phyloP scores from a whole-genome alignment of 495 filamentous ascomycete genomes.

The Astrothelium subdiscretum region DNA sequence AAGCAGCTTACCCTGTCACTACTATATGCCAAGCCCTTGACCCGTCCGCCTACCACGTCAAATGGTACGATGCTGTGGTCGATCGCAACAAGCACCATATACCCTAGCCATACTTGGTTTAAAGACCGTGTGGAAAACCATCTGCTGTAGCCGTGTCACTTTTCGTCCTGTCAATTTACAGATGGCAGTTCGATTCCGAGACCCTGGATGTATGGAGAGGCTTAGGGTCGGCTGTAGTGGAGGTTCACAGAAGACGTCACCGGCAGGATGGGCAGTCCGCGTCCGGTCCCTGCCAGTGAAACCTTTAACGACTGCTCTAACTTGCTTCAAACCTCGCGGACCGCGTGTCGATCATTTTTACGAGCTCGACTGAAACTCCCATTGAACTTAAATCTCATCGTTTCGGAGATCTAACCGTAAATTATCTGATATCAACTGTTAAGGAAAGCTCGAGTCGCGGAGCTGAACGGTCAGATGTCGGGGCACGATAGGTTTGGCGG shows the following conservation, averaged over 20 bases:
- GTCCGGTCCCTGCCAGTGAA: neutral
- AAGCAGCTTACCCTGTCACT: neutral
- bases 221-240: neutral
- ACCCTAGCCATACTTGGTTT: neutral
- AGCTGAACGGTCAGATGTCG: too few relatives aligned
- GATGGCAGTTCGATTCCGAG: too few relatives aligned
- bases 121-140: neutral
- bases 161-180: neutral
- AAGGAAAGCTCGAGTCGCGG: too few relatives aligned
- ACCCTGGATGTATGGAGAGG: too few relatives aligned
- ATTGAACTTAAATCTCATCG: neutral
- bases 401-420: too few relatives aligned
- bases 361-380: neutral
- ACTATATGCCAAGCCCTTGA: neutral
- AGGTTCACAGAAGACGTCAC: neutral
- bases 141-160: neutral
- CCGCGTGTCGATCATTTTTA: neutral
- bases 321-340: neutral
- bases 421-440: too few relatives aligned
- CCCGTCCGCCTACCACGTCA: neutral
- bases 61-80: neutral
- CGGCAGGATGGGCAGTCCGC: neutral
- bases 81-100: neutral
- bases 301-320: neutral
- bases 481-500: too few relatives aligned